Base-by-base conservation (phyloP, 495 filamentous ascomycete species). In the Aspergillus mulundensis region DNA sequence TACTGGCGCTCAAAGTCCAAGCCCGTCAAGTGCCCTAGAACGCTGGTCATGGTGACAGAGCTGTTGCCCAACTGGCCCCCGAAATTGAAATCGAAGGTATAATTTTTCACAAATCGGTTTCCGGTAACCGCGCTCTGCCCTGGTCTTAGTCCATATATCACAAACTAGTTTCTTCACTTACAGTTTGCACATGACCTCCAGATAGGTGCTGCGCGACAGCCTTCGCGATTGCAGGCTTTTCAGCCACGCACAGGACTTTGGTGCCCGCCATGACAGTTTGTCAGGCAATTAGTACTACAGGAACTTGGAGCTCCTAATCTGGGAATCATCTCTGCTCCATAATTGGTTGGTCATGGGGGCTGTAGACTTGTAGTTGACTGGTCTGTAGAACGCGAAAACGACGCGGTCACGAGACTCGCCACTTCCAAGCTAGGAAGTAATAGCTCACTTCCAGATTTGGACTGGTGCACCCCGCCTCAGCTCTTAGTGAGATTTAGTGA, bases 221-320 rank as follows among this genome's bases (percentile, higher is more conserved):
- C 71, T 91, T 96, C 49, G 94, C 88, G 54, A 98, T 97, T 32
- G 92, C 92, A 50, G 91, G 91, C 73, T 98, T 98, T 67, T 98
- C 94, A 53, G 94, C 94, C 60, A 98, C 91, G 66, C 95, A 97
- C 23, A 98, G 80, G 58, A 95, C 84, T 69, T 78, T 81, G 28
- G 64, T 65, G 43, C 66, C 67, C 60, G 75, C 70, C 65, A 61
- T 49, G 49, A 59, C 46, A 52, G 50, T 21, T 28, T 16, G 36
- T 10, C 21, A 41, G 53, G 16, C 44, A 18, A 20, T 15, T 24
- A 18, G 5, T n/a, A 36, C 46, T 36, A 49, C 10, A 1, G 15
- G 34, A 12, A 42, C 11, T 36, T 14, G 15, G 7, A 19, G 1
- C 2, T 56, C 19, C 47, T 42, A 21, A 34, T 11, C 24, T 28